phyloP scores from a whole-genome alignment of 768 basidiomycete species.

The Cubamyces sp. region DNA sequence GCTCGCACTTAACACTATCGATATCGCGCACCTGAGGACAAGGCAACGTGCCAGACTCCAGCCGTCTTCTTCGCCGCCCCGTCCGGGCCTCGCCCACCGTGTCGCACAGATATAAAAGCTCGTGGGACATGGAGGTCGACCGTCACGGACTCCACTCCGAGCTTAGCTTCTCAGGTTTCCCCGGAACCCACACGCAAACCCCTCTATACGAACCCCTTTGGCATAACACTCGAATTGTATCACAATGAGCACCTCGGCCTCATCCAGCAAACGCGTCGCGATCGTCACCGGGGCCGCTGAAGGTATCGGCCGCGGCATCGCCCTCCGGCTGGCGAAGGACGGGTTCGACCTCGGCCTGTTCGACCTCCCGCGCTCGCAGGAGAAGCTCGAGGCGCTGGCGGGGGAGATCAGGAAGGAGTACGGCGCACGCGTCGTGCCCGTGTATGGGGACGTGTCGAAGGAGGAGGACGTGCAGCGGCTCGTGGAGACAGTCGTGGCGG shows the following conservation, averaged over 20 bases:
- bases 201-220: too few relatives aligned
- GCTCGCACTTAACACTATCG: too few relatives aligned
- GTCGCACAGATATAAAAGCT: too few relatives aligned
- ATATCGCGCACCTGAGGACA: too few relatives aligned
- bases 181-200: too few relatives aligned
- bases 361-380: conserved; percentile 27
- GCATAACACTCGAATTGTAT: too few relatives aligned
- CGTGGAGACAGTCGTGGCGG: conserved; percentile 36
- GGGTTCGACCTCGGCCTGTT: conserved; percentile 30
- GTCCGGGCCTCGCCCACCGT: too few relatives aligned
- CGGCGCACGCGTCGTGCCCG: conserved; percentile 29
- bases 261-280: conserved; percentile 25
- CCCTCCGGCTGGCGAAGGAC: conserved; percentile 31
- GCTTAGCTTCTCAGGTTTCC: too few relatives aligned
- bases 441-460: conserved; percentile 45
- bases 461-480: conserved; percentile 46
- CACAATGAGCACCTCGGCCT: neutral
- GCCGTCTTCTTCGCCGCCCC: too few relatives aligned
- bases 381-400: conserved; percentile 22
- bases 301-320: conserved; percentile 36
- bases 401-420: conserved; percentile 18
- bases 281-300: conserved; percentile 37
- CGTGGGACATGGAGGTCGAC: too few relatives aligned
- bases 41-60: too few relatives aligned
- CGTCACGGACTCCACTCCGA: too few relatives aligned